Percentiles rank a stretch among this genome's conserved stretches.
Conservation (phyloP, 805 yeast genomes). For the Wickerhamiella occidentalis region DNA sequence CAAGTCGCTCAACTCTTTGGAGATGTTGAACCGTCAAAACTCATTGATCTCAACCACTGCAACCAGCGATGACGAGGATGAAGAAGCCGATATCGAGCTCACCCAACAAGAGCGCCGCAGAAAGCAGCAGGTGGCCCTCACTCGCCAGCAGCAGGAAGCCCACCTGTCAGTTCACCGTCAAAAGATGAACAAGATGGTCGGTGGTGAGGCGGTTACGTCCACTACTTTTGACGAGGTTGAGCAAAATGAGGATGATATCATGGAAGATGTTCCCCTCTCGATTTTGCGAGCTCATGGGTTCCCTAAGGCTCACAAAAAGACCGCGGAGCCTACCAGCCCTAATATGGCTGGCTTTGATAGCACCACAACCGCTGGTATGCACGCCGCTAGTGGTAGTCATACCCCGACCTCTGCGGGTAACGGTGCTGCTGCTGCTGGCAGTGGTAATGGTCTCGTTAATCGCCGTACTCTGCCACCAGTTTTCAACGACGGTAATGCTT, state of each 20-base stretch:
- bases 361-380: neutral
- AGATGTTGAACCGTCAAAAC: constrained; percentile 16
- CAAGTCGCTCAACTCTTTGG: constrained; percentile 15
- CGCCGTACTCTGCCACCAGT: constrained; percentile 21
- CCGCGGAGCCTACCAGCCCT: constrained; percentile 1
- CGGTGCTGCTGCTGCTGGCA: neutral
- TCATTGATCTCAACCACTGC: constrained; percentile 12
- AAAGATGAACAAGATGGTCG: constrained; percentile 31
- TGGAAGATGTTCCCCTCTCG: constrained; percentile 33
- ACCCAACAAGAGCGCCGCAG: constrained; percentile 24
- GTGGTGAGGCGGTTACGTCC: constrained; percentile 17
- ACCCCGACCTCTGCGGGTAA: neutral
- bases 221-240: constrained; percentile 15
- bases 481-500: constrained; percentile 16
- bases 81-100: constrained; percentile 32
- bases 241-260: constrained; percentile 28
- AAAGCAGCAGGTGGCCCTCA: constrained; percentile 18
- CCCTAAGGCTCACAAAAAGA: constrained; percentile 19
- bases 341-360: constrained; percentile 4
- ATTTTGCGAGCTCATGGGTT: constrained; percentile 32
- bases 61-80: constrained; percentile 29
- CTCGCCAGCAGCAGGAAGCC: constrained; percentile 30
- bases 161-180: constrained; percentile 32
- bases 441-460: neutral
- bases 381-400: neutral